Percentiles rank a stretch among this genome's conserved stretches.
Conservation (phyloP, 2,329 filamentous ascomycete genomes). For the Fusarium sp. region DNA sequence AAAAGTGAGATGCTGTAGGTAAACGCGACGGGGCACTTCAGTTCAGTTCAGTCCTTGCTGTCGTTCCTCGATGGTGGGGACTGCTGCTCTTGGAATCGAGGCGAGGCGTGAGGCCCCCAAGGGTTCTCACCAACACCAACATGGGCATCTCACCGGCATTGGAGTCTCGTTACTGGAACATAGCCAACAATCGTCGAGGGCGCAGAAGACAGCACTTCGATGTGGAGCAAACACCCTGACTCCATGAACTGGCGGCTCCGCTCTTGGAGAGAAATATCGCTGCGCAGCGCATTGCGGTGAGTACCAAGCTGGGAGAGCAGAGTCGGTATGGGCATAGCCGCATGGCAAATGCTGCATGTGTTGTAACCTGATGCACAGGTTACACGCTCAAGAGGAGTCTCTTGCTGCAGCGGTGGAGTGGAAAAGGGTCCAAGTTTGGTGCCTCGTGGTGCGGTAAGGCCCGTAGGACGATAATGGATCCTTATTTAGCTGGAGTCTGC, state of each 20-base stretch:
- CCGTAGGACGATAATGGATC: neutral
- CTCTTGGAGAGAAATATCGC: slow-evolving; percentile 5
- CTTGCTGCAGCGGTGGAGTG: slow-evolving; percentile 22
- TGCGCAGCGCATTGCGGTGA: slow-evolving; percentile 32
- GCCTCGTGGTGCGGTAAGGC: slow-evolving; percentile 10
- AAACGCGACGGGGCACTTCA: slow-evolving; percentile 5
- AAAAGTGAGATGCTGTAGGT: slow-evolving; percentile 1
- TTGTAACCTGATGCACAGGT: slow-evolving; percentile 34
- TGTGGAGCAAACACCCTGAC: slow-evolving; percentile 24
- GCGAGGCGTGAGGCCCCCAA: slow-evolving; percentile 15
- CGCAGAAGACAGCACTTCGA: slow-evolving; percentile 9
- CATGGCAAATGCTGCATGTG: slow-evolving; percentile 18
- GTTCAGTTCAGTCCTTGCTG: slow-evolving; percentile 22
- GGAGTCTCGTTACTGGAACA: neutral
- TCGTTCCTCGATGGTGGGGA: slow-evolving; percentile 8
- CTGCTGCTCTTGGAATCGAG: neutral
- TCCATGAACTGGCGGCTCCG: slow-evolving; percentile 25
- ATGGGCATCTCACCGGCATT: slow-evolving; percentile 16
- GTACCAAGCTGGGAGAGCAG: slow-evolving; percentile 18
- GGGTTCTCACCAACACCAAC: slow-evolving; percentile 11
- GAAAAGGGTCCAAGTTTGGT: slow-evolving; percentile 18
- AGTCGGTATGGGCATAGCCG: slow-evolving; percentile 15
- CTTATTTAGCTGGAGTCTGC: neutral
- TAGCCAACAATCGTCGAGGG: slow-evolving; percentile 15
- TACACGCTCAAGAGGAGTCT: slow-evolving; percentile 22